These are phyloP conservation scores for Hypoxylon trugodes DNA, from an alignment of 495 filamentous ascomycete genomes.

Conservation along the genomic window DNA sequence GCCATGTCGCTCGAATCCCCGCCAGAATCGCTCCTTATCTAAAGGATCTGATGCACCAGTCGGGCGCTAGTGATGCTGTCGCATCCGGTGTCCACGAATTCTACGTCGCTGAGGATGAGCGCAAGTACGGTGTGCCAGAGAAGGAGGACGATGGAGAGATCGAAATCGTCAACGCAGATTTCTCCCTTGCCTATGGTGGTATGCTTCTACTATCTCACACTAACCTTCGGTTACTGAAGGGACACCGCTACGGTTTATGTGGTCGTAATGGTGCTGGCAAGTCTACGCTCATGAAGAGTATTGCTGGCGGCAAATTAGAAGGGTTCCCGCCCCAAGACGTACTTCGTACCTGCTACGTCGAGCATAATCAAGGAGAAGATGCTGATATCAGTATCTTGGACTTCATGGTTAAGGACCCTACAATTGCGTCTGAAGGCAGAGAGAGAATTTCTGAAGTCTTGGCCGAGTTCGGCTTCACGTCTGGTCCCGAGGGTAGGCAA, in stretches of 20 bases:
- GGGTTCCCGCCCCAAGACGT: constrained; percentile 93
- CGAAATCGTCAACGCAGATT: constrained; percentile 97
- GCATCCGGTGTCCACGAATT: constrained; percentile 71
- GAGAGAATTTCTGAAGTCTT: constrained; percentile 86
- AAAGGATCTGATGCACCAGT: constrained; percentile 67
- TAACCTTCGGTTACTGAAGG: constrained; percentile 91
- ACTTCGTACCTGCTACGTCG: constrained; percentile 95
- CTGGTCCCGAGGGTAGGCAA: constrained; percentile 88
- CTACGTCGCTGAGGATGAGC: constrained; percentile 82
- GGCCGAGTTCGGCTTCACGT: constrained; percentile 90
- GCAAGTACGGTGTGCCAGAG: constrained; percentile 83
- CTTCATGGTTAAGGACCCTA: constrained; percentile 85
- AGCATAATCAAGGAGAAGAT: constrained; percentile 98
- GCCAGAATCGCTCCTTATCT: constrained; percentile 77
- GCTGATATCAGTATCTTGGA: constrained; percentile 94
- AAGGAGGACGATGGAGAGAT: constrained; percentile 83
- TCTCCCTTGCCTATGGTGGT: constrained; percentile 96
- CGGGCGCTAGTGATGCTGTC: constrained; percentile 64
- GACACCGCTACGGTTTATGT: constrained; percentile 95
- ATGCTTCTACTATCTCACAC: constrained; percentile 98
- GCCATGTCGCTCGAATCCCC: constrained; percentile 75
- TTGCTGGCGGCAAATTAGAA: constrained; percentile 93
- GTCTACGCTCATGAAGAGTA: constrained; percentile 97
- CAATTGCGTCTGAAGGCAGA: constrained; percentile 73
- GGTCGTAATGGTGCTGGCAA: constrained; percentile 98